Evolutionary conservation across 345 rosid genomes (phyloP).

Genomic region (Eucalyptus cladocalyx): DNA sequence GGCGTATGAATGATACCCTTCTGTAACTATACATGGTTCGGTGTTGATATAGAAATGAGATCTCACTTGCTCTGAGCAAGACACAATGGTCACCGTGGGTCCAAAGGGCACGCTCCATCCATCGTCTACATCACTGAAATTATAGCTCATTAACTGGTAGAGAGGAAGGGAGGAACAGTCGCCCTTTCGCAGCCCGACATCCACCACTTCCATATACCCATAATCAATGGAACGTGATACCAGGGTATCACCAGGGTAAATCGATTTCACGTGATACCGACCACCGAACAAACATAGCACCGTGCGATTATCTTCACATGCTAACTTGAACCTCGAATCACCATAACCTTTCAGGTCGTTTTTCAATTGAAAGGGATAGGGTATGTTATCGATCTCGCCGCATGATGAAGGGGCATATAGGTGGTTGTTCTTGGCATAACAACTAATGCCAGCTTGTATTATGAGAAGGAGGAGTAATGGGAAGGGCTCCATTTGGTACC

Average conservation of each 20-base stretch:
- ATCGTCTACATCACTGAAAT: no score
- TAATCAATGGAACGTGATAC: no score
- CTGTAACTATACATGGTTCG: background rate
- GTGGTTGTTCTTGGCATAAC: background rate
- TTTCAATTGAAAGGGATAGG: background rate
- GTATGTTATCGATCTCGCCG: background rate
- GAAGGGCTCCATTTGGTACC: no score
- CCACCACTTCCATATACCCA: background rate
- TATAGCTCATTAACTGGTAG: accelerated
- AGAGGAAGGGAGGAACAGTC: background rate
- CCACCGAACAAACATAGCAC: background rate
- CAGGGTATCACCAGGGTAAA: no score
- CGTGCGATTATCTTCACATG: background rate
- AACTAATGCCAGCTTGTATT: no score
- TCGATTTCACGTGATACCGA: background rate
- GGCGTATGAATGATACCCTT: background rate
- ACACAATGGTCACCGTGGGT: background rate
- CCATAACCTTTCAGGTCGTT: background rate
- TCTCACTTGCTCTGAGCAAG: background rate
- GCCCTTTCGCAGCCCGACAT: background rate
- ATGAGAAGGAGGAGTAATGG: no score
- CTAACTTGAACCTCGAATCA: background rate
- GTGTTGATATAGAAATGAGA: background rate
- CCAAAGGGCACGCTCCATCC: accelerated
- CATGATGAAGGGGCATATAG: background rate